Percentiles rank a stretch among this genome's conserved stretches.
Conservation (phyloP, 306 rosid species). For the Trifolium fragiferum region DNA sequence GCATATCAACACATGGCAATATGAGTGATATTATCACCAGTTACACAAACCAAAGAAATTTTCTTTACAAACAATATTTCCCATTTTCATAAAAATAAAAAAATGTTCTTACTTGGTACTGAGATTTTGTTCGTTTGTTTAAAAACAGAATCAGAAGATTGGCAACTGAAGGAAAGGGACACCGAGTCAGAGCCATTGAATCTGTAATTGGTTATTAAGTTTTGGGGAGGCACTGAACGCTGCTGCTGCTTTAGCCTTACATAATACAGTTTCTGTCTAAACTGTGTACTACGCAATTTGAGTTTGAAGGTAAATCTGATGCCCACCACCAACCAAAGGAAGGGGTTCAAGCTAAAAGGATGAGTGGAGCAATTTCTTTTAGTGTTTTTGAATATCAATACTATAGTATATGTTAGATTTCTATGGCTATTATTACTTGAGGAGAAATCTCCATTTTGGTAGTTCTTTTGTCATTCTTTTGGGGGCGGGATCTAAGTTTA, state of each 20-base stretch:
- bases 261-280: constrained; percentile 46
- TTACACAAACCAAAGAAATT: not conserved
- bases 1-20: not conserved
- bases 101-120: constrained; percentile 27
- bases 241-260: constrained; percentile 43
- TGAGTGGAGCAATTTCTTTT: constrained; percentile 37
- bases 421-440: constrained; percentile 47
- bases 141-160: constrained; percentile 71
- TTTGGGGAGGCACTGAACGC: constrained; percentile 45
- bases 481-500: constrained; percentile 49
- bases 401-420: constrained; percentile 53
- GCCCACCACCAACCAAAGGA: constrained; percentile 40
- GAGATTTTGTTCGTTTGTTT: constrained; percentile 37
- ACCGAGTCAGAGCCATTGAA: constrained; percentile 80
- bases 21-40: constrained; percentile 7
- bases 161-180: constrained; percentile 83
- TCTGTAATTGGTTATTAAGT: constrained; percentile 53
- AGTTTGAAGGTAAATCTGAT: constrained; percentile 52
- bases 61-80: constrained; percentile 5
- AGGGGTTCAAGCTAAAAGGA: constrained; percentile 41
- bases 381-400: constrained; percentile 52
- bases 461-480: constrained; percentile 67
- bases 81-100: not conserved
- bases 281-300: constrained; percentile 40
- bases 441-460: constrained; percentile 64